Evolutionary conservation across 2,329 filamentous ascomycete genomes (phyloP), one percentile per base, ranked within the genome.

Genomic region (Colletotrichum orbiculare): DNA sequence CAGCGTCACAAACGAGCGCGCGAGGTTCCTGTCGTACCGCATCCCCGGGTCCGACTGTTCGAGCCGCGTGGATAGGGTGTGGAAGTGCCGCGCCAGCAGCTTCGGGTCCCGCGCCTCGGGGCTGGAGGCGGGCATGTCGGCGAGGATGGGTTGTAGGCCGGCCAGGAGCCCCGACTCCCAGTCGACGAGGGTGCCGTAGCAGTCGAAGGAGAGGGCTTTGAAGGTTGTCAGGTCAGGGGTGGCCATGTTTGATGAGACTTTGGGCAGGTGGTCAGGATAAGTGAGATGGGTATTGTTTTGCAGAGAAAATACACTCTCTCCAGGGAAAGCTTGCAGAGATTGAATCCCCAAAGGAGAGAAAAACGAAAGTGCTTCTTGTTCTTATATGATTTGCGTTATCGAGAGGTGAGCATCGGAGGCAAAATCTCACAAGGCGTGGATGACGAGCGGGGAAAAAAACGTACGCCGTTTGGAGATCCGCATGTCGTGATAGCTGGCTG

Each of bases 161-260:
- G 76, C 69, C 55, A 84, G 76, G 61, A 93, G 84, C 64, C 90
- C 90, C n/a, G 79, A 74, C 74, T 93, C 89, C 91, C 90, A 93
- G 80, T 94, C 90, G 66, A 94, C 87, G 4, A 94, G 83, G 0
- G 92, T 95, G 75, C 91, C 91, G 75, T 92, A 94, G 79, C 91
- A 88, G 77, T 95, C 91, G 77, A 94, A 93, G 71, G 87, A 89
- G 54, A 93, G 85, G 64, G 75, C 74, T 9, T 71, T 72, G 70
- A 76, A 80, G 50, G 34, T 38, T 3, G 64, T 64, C 1, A 64
- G 60, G 4, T 67, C 64, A 1, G 64, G 54, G 4, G 52, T 50
- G 2, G 64, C 15, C 64, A 67, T 64, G 12, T 3, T 47, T 4
- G 35, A 4, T 38, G n/a, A 2, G 34, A 4, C 50, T 45, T 45